Percentiles rank a stretch among this genome's conserved stretches.
These are phyloP conservation scores for Saturnispora halmiae DNA, from an alignment of 805 yeast species.

Conservation along the genomic window DNA sequence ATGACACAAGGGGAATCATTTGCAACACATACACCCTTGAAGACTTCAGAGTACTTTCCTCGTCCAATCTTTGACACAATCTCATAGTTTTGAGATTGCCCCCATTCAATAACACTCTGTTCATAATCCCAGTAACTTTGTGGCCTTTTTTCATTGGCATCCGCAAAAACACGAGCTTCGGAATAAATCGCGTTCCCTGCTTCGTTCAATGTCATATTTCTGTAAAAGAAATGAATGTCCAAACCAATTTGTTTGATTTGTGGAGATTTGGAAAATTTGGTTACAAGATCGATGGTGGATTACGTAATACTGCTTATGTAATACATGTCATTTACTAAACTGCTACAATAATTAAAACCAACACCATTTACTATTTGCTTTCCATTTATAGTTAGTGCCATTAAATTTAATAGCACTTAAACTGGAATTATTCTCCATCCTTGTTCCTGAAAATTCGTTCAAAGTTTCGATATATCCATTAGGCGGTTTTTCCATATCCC, in stretches of 20 bases:
- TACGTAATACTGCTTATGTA: too few species aligned
- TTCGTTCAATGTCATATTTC: conserved; percentile 9
- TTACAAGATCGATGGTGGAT: too few species aligned
- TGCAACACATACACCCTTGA: conserved; percentile 65
- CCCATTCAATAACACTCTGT: conserved; percentile 70
- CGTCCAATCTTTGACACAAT: conserved; percentile 78
- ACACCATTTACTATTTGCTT: conserved; percentile 16
- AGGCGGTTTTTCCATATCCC: conserved; percentile 10
- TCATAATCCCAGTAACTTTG: conserved; percentile 78
- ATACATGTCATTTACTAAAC: too few species aligned
- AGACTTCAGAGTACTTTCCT: conserved; percentile 91
- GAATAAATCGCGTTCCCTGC: conserved; percentile 23
- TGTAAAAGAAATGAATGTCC: background rate
- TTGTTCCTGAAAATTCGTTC: conserved; percentile 6
- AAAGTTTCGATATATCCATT: conserved; percentile 10
- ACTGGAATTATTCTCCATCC: conserved; percentile 15
- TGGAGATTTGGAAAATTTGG: background rate
- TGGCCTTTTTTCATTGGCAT: conserved; percentile 69
- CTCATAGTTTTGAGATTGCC: conserved; percentile 77
- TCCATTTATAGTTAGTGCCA: conserved; percentile 10
- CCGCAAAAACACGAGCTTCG: conserved; percentile 63
- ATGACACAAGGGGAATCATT: conserved; percentile 66
- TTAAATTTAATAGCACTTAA: conserved; percentile 17
- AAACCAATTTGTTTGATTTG: background rate
- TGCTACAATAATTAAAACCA: conserved; percentile 12